phyloP scores from a whole-genome alignment of 768 basidiomycete species.

The Nidula microcarpa region DNA sequence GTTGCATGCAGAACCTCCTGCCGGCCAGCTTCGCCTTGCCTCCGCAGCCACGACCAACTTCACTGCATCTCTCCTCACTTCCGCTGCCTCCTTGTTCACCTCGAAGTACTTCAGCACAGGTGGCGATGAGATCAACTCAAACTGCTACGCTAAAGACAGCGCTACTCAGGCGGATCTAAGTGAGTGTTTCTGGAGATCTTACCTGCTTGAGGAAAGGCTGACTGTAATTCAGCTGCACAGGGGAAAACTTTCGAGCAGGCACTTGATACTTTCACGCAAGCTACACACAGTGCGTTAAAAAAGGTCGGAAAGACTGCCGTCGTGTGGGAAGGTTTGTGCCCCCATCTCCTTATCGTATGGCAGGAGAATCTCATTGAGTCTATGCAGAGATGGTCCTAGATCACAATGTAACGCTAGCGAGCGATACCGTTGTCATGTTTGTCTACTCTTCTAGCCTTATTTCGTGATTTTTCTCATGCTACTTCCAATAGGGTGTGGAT shows the following conservation, averaged over 20 bases:
- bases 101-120: constrained; percentile 74
- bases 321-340: constrained; percentile 71
- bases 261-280: constrained; percentile 41
- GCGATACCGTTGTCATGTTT: constrained; percentile 56
- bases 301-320: constrained; percentile 67
- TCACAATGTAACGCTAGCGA: constrained; percentile 44
- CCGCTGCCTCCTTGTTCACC: constrained; percentile 48
- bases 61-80: constrained; percentile 46
- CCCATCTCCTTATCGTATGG: constrained; percentile 1
- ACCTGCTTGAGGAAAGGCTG: no score
- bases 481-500: constrained; percentile 59
- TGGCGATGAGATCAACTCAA: constrained; percentile 75
- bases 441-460: constrained; percentile 17
- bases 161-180: constrained; percentile 54
- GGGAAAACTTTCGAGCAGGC: constrained; percentile 62
- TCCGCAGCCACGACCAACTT: constrained; percentile 59
- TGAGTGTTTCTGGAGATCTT: no score
- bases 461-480: not conserved
- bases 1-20: constrained; percentile 73
- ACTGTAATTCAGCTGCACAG: no score
- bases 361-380: constrained; percentile 22
- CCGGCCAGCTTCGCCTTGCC: constrained; percentile 78
- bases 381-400: constrained; percentile 58
- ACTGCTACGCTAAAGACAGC: constrained; percentile 63
- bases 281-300: constrained; percentile 54